Percentiles rank a stretch among this genome's conserved stretches.
Evolutionary conservation across 331 rosid genomes (phyloP).

Genomic region (Ulmus americana): DNA sequence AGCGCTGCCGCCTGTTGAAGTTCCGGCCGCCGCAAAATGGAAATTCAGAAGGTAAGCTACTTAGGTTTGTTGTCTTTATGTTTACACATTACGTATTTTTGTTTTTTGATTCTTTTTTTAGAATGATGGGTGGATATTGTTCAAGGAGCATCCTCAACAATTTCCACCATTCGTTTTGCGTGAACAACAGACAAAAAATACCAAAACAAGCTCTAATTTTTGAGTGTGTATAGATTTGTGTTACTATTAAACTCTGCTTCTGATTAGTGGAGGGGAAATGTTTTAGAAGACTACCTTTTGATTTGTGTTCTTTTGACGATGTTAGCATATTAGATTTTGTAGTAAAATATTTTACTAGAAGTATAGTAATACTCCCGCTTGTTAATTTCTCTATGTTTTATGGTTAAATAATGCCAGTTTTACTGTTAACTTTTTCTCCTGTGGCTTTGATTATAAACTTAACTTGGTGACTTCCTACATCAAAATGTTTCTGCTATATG

Average conservation of each 20-base stretch:
- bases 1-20: slow-evolving; percentile 92
- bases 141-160: too few species aligned
- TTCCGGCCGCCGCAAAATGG: slow-evolving; percentile 97
- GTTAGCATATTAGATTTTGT: background rate
- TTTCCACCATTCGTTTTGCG: too few species aligned
- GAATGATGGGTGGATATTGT: too few species aligned
- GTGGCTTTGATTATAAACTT: background rate
- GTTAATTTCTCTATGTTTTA: background rate
- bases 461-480: background rate
- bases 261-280: too few species aligned
- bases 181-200: too few species aligned
- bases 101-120: too few species aligned
- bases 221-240: too few species aligned
- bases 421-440: background rate
- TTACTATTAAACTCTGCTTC: too few species aligned
- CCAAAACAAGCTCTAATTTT: too few species aligned
- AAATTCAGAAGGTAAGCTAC: slow-evolving; percentile 64
- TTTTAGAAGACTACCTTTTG: too few species aligned
- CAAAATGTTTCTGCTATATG: background rate
- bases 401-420: background rate
- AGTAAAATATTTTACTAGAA: background rate
- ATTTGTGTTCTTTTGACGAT: background rate
- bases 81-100: background rate
- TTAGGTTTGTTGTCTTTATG: background rate
- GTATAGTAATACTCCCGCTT: background rate